Evolutionary conservation across 1,139 yeast genomes (phyloP), one percentile per base, ranked within the genome.

Genomic region (Meyerozyma sp.): DNA sequence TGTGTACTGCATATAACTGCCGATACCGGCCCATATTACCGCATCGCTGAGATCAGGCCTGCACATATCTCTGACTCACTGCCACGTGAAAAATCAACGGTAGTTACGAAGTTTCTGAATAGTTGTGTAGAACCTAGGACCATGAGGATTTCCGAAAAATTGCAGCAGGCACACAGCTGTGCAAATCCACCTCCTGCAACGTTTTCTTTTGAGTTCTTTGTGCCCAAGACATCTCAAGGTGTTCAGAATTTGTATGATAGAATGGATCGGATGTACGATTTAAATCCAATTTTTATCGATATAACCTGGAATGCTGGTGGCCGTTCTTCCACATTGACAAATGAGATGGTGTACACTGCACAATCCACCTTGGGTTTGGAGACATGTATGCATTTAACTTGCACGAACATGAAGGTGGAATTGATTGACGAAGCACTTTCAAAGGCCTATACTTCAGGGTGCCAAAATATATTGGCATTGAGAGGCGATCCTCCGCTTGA

Each of bases 261-360:
- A 62, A 93, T 93, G 94, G 98, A 93, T 61, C 80, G 97, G 64
- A 93, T 93, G 98, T 89, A 88, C 64, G 91, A 87, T 53, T 73
- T 91, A 56, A 84, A 85, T 51, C 98, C 98, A 1, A 81, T 87
- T 49, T 93, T 93, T 62, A 83, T 93, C 48, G 98, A 93, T 61
- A 87, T 93, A 50, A 93, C 98, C 1, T 93, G 98, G 98, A 91
- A 91, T 58, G 98, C 98, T 2, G 98, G 98, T 37, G 98, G 98
- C 8, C 75, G 91, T 46, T 69, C 86, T 41, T 83, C 95, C 6
- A 79, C 80, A 42, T 70, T 88, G 54, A 86, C 97, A 37, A 84
- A 88, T 44, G 98, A 91, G 56, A 85, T 93, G 80, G 95, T 93
- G 5, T 79, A 89, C 53, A 90, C 96, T 2, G 81, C 97, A 0